phyloP scores from a whole-genome alignment of 106 monocot species.

The Dendrobium huoshanense region DNA sequence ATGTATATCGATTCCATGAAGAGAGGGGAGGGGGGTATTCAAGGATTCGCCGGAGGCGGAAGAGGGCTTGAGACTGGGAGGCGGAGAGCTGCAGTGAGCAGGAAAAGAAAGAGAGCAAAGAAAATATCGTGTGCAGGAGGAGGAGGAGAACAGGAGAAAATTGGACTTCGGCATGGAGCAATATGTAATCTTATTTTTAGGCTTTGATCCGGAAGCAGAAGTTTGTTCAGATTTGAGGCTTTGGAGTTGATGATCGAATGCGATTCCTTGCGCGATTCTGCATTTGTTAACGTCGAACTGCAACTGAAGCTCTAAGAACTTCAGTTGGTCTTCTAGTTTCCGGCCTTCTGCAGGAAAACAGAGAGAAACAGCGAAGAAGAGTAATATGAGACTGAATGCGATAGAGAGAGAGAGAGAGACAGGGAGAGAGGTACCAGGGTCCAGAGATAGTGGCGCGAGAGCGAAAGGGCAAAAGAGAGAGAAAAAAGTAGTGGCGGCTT shows the following conservation, averaged over 20 bases:
- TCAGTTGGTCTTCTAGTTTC: neutral
- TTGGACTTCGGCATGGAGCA: neutral
- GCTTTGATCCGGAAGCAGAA: neutral
- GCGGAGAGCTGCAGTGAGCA: conserved; percentile 36
- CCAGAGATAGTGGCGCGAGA: neutral
- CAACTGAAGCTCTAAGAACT: neutral
- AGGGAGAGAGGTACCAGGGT: neutral
- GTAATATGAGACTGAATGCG: neutral
- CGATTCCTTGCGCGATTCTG: neutral
- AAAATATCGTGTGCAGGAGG: neutral
- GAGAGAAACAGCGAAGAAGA: neutral
- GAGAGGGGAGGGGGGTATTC: conserved; percentile 44
- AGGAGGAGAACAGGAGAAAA: conserved; percentile 18
- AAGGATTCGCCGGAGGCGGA: conserved; percentile 49
- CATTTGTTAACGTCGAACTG: neutral
- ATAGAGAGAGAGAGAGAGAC: neutral
- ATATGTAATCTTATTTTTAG: neutral
- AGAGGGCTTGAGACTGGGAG: conserved; percentile 46
- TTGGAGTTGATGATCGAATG: neutral
- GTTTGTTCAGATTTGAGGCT: neutral
- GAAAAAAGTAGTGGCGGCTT: neutral
- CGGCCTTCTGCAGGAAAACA: neutral
- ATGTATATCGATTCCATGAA: conserved; percentile 15
- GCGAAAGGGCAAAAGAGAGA: neutral
- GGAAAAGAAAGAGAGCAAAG: conserved; percentile 1